Conservation (phyloP, 495 filamentous ascomycete species). For the Neurospora pannonica region DNA sequence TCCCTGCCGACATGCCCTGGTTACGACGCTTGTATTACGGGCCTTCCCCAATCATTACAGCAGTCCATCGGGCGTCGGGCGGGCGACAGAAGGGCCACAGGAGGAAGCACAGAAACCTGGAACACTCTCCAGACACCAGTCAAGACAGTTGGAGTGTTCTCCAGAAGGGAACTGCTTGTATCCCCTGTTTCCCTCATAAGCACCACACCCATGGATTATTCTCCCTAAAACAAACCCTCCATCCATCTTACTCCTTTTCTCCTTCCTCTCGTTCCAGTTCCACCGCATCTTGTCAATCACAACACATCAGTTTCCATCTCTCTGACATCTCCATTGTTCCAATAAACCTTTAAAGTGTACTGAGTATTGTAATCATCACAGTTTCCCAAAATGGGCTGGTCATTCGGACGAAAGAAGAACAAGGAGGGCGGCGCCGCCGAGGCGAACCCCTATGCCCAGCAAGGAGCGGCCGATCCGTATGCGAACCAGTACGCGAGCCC, state of each 20-base stretch:
- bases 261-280: not conserved
- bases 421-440: slow-evolving; percentile 48
- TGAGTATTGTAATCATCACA: not conserved
- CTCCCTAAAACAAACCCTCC: not conserved
- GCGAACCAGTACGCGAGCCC: slow-evolving; percentile 36
- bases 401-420: slow-evolving; percentile 28
- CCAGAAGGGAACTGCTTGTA: not conserved
- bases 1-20: not conserved
- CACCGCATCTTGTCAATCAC: not conserved
- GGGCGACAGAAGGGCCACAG: not conserved
- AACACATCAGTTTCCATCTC: not conserved
- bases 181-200: not conserved
- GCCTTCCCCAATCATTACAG: not conserved
- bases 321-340: not conserved
- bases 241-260: not conserved
- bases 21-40: not conserved
- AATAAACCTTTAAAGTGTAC: not conserved
- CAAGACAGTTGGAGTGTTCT: not conserved
- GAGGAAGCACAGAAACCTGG: not conserved
- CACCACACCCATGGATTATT: not conserved
- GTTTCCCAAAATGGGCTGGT: not conserved
- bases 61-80: not conserved
- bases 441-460: slow-evolving; percentile 67
- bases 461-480: slow-evolving; percentile 51
- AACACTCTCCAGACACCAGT: not conserved